Evolutionary conservation across 352 stramenopile species (phyloP).

Genomic region (Phytophthora citrophthora): DNA sequence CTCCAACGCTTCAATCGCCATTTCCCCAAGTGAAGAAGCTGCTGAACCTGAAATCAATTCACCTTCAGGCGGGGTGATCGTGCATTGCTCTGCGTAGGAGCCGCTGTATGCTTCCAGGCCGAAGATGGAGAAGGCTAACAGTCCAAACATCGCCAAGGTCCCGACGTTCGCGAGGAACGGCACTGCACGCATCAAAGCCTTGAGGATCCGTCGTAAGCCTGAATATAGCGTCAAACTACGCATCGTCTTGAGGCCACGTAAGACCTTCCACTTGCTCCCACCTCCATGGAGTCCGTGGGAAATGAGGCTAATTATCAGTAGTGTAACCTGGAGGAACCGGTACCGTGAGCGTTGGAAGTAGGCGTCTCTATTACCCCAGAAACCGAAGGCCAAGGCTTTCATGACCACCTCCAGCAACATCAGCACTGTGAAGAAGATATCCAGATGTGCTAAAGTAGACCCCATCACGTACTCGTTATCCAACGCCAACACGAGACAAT

Average conservation of each 20-base stretch:
- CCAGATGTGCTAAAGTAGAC: constrained; percentile 37
- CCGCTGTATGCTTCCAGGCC: constrained; percentile 70
- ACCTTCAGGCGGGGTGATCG: constrained; percentile 10
- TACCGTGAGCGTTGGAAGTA: constrained; percentile 61
- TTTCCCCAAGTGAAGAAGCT: constrained; percentile 11
- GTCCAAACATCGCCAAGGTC: constrained; percentile 73
- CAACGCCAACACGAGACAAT: constrained; percentile 64
- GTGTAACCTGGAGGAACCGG: constrained; percentile 56
- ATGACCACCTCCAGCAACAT: constrained; percentile 63
- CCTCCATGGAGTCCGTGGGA: constrained; percentile 42
- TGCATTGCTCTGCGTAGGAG: constrained; percentile 62
- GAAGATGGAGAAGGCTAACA: constrained; percentile 84
- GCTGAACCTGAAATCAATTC: constrained; percentile 1
- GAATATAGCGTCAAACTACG: constrained; percentile 70
- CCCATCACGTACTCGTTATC: constrained; percentile 56
- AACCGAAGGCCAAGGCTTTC: constrained; percentile 62
- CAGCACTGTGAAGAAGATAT: constrained; percentile 68
- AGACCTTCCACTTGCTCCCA: constrained; percentile 45
- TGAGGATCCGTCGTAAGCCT: constrained; percentile 71
- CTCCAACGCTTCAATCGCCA: constrained; percentile 32
- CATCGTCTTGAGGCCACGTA: constrained; percentile 73
- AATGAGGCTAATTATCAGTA: constrained; percentile 58
- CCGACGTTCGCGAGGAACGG: constrained; percentile 81
- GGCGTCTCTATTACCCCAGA: constrained; percentile 46
- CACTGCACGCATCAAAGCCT: constrained; percentile 65